Base-by-base conservation (phyloP, 2,329 filamentous ascomycete species). In the Penicillium oxalicum region DNA sequence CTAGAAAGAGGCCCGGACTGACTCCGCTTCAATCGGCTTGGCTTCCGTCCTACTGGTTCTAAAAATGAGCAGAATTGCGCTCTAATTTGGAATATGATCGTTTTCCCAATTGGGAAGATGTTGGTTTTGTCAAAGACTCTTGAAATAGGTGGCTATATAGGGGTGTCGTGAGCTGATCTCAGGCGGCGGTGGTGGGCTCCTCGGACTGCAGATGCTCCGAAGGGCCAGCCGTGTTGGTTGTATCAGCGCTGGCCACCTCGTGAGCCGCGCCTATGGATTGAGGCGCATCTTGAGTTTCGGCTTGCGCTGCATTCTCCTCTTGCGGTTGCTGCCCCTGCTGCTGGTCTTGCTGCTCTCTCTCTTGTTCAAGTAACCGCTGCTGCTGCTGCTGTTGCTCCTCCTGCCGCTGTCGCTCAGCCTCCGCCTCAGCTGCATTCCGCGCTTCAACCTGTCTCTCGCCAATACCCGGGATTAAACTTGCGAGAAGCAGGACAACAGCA, bases 371-470 rank as follows among this genome's bases (percentile, higher is more conserved):
- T 32, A 47, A 45, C 8, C 41, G 45, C 32, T 49, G 44, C 35
- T 47, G 39, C n/a, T 42, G 29, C 8, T 34, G 45, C 25, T 32
- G 38, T 26, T 28, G 33, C 34, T 33, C 45, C 24, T 50, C 50
- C 12, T 39, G 50, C 2, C 47, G 51, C 39, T 18, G 13, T 9
- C 44, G 39, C 48, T 65, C 59, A 12, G 61, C 60, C 50, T 64
- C 64, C 13, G 70, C 70, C 53, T 77, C 72, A 12, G 76, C 71
- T 45, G 77, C 75, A 56, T 79, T 75, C 49, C 77, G 71, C 26
- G 77, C 80, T 53, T 74, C 70, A 11, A 84, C 77, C 61, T 82
- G 78, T 6, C 78, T 70, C 61, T 84, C 81, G 0, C 81, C 81
- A 26, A 84, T 72, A 0, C 81, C 81, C 0, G 81, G 81, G 61